Base-by-base conservation (phyloP, 75 land plant species). In the Picea glauca region DNA sequence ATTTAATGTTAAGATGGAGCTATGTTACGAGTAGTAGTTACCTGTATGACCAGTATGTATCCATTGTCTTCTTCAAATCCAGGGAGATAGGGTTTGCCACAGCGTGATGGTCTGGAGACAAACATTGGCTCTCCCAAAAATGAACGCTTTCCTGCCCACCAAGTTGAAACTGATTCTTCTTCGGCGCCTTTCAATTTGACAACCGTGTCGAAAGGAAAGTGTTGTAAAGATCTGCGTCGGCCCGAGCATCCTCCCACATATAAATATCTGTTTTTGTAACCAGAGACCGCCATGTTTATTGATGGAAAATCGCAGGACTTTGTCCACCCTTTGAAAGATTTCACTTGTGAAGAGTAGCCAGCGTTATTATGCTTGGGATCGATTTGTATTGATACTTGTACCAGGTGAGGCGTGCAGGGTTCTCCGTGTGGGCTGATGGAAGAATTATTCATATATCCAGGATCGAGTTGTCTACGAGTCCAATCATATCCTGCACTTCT, bases 51-150 rank as follows among this genome's bases (percentile, higher is more conserved):
- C 0, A 94, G 79, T 74, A 92, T 56, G 72, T 92, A 92, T 13
- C 93, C 92, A 78, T 90, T 92, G 65, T 92, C 96, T 77, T 83
- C 83, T 31, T 81, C 86, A 38, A 31, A 31, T 17, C 2, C n/a
- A 46, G 54, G 9, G 0, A 46, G 8, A 46, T 46, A 46, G 0
- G 54, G 54, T 46, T 46, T 1, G 54, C 43, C 0, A 40, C 4
- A 40, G 0, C 5, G 0, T 33, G 58, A 17, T 1, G 11, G 40
- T 75, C 76, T 92, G 1, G 92, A 84, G 0, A 92, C 85, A 72
- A 90, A 92, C 15, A 88, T 62, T 2, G 96, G 93, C 79, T 94
- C 94, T 21, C 97, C 97, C 12, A 94, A 77, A 80, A 92, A 92
- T 43, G 80, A 66, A 20, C 97, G 77, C 9, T 76, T 57, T 12